phyloP scores from a whole-genome alignment of 2,329 filamentous ascomycete species.

The Bipolaris cookei region DNA sequence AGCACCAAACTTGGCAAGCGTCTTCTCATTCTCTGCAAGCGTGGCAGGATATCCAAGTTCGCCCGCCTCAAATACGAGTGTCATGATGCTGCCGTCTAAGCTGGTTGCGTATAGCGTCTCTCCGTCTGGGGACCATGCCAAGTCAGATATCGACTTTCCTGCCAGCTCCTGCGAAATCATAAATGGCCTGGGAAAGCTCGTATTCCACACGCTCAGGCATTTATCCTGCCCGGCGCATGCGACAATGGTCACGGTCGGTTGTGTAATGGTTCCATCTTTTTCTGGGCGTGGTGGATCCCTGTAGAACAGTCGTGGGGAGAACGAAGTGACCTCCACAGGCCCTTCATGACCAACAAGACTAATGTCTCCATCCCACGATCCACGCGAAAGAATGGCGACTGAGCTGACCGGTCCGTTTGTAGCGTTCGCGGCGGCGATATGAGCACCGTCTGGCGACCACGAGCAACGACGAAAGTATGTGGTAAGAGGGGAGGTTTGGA shows the following conservation, averaged over 20 bases:
- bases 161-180: conserved; percentile 89
- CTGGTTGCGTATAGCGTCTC: conserved; percentile 85
- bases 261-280: conserved; percentile 54
- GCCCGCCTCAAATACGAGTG: conserved; percentile 79
- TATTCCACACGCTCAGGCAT: conserved; percentile 96
- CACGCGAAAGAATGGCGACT: conserved; percentile 92
- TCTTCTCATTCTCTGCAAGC: conserved; percentile 88
- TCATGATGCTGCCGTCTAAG: conserved; percentile 86
- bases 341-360: conserved; percentile 97
- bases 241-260: conserved; percentile 81
- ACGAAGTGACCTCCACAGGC: conserved; percentile 95
- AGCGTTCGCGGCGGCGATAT: conserved; percentile 95
- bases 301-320: conserved; percentile 89
- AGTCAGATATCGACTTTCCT: conserved; percentile 89
- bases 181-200: conserved; percentile 88
- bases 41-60: conserved; percentile 90
- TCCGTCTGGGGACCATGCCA: conserved; percentile 93
- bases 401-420: conserved; percentile 97
- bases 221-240: conserved; percentile 97
- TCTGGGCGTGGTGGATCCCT: conserved; percentile 66
- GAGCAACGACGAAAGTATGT: conserved; percentile 97
- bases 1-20: conserved; percentile 88
- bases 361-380: conserved; percentile 94
- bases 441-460: conserved; percentile 96
- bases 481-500: conserved; percentile 88